These are phyloP conservation scores for Vigna unguiculata DNA, from an alignment of 306 rosid genomes.

Conservation along the genomic window DNA sequence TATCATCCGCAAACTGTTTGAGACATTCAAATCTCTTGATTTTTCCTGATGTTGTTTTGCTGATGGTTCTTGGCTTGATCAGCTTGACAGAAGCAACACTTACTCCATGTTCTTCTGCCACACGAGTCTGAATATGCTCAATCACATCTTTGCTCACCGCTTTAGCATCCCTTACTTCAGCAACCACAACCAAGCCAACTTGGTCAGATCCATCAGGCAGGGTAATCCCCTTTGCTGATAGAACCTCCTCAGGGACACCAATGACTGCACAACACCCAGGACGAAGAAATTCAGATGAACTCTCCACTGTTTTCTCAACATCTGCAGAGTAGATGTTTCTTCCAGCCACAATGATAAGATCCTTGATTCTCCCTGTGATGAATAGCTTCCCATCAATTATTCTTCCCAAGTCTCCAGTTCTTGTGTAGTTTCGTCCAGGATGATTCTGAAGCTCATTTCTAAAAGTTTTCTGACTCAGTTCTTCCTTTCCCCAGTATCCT, in stretches of 20 bases:
- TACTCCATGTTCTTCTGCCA: slow-evolving; percentile 94
- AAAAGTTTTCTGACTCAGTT: slow-evolving; percentile 69
- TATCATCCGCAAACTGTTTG: slow-evolving; percentile 82
- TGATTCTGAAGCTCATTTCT: slow-evolving; percentile 70
- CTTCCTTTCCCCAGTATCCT: slow-evolving; percentile 91
- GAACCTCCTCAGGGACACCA: slow-evolving; percentile 79
- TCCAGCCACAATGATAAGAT: slow-evolving; percentile 95
- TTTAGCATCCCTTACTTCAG: slow-evolving; percentile 85
- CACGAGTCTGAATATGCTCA: slow-evolving; percentile 70
- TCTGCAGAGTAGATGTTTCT: slow-evolving; percentile 92
- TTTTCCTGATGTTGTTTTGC: slow-evolving; percentile 96
- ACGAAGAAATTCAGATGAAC: slow-evolving; percentile 76
- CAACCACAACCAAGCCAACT: slow-evolving; percentile 91
- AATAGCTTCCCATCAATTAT: slow-evolving; percentile 71
- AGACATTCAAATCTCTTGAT: slow-evolving; percentile 94
- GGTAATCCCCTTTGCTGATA: slow-evolving; percentile 73
- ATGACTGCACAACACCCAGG: slow-evolving; percentile 95
- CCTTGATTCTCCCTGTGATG: slow-evolving; percentile 97
- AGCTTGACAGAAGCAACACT: slow-evolving; percentile 74
- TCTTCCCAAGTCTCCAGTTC: slow-evolving; percentile 94
- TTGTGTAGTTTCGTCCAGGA: slow-evolving; percentile 68
- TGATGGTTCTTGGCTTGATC: slow-evolving; percentile 88
- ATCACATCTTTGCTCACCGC: slow-evolving; percentile 69
- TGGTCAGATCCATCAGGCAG: slow-evolving; percentile 82
- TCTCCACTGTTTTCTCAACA: slow-evolving; percentile 94